phyloP scores from a whole-genome alignment of 495 filamentous ascomycete species.

The Penicillium dipodomyicola region DNA sequence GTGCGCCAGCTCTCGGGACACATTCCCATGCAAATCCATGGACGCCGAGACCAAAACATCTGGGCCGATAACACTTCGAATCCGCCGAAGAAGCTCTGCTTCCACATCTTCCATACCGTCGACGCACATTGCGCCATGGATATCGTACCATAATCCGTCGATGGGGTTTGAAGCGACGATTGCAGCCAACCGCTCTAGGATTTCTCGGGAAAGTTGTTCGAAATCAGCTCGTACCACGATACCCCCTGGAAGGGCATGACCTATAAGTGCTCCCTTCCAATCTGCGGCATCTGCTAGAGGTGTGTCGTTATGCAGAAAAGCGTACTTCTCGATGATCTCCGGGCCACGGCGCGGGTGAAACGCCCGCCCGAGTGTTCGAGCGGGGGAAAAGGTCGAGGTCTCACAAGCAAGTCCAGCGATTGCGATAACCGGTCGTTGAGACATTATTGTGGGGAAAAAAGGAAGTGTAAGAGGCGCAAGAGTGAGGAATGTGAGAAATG shows the following conservation, averaged over 20 bases:
- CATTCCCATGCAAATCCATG: constrained; percentile 59
- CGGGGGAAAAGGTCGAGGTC: constrained; percentile 55
- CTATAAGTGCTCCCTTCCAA: constrained; percentile 54
- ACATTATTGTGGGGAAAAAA: neutral
- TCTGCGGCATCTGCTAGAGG: constrained; percentile 41
- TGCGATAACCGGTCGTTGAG: constrained; percentile 44
- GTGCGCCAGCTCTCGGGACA: constrained; percentile 50
- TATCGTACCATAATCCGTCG: constrained; percentile 57
- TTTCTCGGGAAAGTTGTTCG: constrained; percentile 48
- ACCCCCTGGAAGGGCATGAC: constrained; percentile 55
- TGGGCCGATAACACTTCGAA: constrained; percentile 46
- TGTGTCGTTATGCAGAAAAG: constrained; percentile 43
- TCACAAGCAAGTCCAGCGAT: constrained; percentile 58
- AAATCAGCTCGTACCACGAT: constrained; percentile 48
- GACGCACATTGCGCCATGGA: constrained; percentile 59
- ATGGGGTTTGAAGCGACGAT: constrained; percentile 33
- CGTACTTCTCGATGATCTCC: constrained; percentile 48
- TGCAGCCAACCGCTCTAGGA: constrained; percentile 40
- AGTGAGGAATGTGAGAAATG: neutral
- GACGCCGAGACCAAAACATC: constrained; percentile 53
- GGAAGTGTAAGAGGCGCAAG: neutral
- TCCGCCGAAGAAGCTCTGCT: constrained; percentile 49
- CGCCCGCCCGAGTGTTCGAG: constrained; percentile 48
- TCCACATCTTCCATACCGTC: constrained; percentile 52
- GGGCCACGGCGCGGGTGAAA: constrained; percentile 51